These are phyloP conservation scores for Thelonectria rubi DNA, from an alignment of 2,329 filamentous ascomycete species.

Conservation along the genomic window DNA sequence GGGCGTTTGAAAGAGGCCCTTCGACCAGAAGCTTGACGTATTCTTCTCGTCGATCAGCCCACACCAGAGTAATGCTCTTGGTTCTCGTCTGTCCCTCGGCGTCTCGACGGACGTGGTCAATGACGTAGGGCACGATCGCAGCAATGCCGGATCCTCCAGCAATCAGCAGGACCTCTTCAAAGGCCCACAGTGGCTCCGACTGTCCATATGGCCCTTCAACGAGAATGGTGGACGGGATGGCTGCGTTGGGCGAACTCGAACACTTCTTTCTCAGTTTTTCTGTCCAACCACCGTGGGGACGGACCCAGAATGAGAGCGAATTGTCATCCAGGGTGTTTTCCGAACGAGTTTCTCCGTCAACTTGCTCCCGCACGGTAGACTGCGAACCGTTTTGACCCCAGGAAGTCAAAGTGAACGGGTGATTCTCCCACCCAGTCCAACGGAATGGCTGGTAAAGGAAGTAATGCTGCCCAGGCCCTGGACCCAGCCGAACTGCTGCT, in stretches of 20 bases:
- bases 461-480: not conserved
- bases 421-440: constrained; percentile 1
- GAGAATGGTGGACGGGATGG: not conserved
- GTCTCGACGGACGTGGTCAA: not conserved
- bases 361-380: not conserved
- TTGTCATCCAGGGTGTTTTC: not conserved
- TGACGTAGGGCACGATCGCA: not conserved
- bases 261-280: not conserved
- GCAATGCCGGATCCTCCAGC: constrained; percentile 1
- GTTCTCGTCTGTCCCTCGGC: not conserved
- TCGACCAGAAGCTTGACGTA: not conserved
- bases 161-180: constrained; percentile 1
- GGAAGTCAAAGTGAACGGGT: constrained; percentile 11
- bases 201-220: not conserved
- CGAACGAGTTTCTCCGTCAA: not conserved
- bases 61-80: not conserved
- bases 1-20: not conserved
- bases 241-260: not conserved
- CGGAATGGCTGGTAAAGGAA: not conserved
- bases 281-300: not conserved
- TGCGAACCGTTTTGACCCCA: not conserved
- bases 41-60: not conserved
- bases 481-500: not conserved
- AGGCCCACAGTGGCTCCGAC: not conserved
- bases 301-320: not conserved